Percentiles rank a stretch among this genome's conserved stretches.
Evolutionary conservation across 164 flowering plant species (phyloP).

Genomic region (Buxus sempervirens): DNA sequence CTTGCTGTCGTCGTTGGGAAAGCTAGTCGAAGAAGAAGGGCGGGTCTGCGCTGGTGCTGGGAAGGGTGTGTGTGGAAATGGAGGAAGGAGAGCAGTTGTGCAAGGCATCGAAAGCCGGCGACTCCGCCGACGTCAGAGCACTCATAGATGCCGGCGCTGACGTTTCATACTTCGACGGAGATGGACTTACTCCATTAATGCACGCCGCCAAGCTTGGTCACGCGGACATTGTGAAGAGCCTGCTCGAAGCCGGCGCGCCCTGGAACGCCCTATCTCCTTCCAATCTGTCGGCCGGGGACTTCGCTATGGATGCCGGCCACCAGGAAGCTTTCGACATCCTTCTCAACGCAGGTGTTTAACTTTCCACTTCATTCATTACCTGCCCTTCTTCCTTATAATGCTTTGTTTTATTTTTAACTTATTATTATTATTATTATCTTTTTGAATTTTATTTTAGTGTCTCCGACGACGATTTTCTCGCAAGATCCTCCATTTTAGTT

Average conservation of each 20-base stretch:
- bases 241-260: slow-evolving; percentile 83
- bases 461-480: too few species aligned
- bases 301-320: slow-evolving; percentile 84
- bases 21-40: too few species aligned
- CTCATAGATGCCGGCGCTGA: slow-evolving; percentile 65
- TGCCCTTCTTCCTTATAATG: neutral
- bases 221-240: slow-evolving; percentile 41
- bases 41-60: neutral
- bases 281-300: slow-evolving; percentile 83
- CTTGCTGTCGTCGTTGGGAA: too few species aligned
- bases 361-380: neutral
- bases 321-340: slow-evolving; percentile 81
- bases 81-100: slow-evolving; percentile 45
- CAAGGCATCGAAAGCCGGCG: slow-evolving; percentile 66
- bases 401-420: neutral
- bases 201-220: slow-evolving; percentile 84
- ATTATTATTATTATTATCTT: too few species aligned
- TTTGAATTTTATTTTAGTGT: too few species aligned
- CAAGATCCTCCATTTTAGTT: too few species aligned
- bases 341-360: slow-evolving; percentile 68
- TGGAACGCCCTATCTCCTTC: slow-evolving; percentile 93
- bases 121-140: slow-evolving; percentile 30
- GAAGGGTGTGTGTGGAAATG: slow-evolving; percentile 5
- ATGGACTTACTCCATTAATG: slow-evolving; percentile 85
- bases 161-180: slow-evolving; percentile 64